Evolutionary conservation across 345 rosid genomes (phyloP).

Genomic region (Aquilaria sinensis): DNA sequence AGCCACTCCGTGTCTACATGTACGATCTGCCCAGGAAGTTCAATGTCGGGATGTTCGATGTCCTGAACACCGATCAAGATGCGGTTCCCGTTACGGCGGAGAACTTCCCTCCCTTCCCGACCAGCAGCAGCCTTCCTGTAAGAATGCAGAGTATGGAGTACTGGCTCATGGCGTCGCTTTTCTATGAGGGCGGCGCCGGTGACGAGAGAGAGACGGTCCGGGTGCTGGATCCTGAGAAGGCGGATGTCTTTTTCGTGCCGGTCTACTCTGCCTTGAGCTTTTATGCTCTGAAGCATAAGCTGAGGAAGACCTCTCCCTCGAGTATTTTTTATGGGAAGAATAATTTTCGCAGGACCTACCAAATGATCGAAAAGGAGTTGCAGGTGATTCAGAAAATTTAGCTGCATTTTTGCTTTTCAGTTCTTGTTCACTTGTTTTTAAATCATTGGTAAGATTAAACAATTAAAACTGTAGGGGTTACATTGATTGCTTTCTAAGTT

Average conservation of each 20-base stretch:
- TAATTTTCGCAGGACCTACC: no score
- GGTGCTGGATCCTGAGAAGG: slow-evolving; percentile 86
- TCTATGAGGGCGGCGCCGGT: slow-evolving; percentile 30
- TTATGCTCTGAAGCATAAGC: slow-evolving; percentile 23
- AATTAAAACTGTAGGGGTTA: no score
- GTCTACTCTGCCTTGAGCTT: slow-evolving; percentile 90
- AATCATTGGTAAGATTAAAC: no score
- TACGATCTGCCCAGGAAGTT: slow-evolving; percentile 86
- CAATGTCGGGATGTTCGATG: slow-evolving; percentile 73
- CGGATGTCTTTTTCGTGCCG: slow-evolving; percentile 86
- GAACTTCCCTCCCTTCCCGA: slow-evolving; percentile 69
- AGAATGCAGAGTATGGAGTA: slow-evolving; percentile 92
- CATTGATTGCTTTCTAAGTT: no score
- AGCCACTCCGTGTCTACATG: slow-evolving; percentile 72
- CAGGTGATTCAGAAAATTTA: no score
- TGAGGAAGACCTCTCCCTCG: no score
- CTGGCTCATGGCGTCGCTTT: slow-evolving; percentile 91
- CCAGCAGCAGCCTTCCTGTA: slow-evolving; percentile 34
- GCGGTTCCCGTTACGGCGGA: slow-evolving; percentile 39
- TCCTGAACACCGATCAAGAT: slow-evolving; percentile 14
- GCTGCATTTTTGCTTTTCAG: no score
- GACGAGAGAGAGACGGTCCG: slow-evolving; percentile 55
- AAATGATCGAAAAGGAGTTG: no score
- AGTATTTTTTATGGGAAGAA: no score
- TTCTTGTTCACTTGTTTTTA: no score